Conservation (phyloP, 2,329 filamentous ascomycete genomes). For the Cytospora piceicola region DNA sequence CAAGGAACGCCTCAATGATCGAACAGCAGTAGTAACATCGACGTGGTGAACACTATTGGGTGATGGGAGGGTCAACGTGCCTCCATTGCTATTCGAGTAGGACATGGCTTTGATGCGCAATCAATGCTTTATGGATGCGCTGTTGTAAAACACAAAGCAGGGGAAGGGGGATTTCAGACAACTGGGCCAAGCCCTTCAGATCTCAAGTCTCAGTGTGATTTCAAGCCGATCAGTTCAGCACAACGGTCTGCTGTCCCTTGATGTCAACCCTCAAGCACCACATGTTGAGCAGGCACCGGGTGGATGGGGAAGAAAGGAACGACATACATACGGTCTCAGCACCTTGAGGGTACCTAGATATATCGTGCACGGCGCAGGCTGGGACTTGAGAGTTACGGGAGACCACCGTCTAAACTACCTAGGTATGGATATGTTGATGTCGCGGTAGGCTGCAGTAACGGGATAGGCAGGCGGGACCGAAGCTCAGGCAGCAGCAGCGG, state of each 20-base stretch:
- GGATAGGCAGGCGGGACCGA: slow-evolving; percentile 7
- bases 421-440: not conserved
- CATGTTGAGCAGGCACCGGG: not conserved
- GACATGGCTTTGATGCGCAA: slow-evolving; percentile 50
- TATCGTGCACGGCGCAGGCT: not conserved
- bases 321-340: slow-evolving; percentile 5
- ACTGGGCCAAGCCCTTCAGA: not conserved
- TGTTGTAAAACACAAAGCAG: not conserved
- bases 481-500: slow-evolving; percentile 18
- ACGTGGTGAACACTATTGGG: slow-evolving; percentile 82
- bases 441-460: slow-evolving; percentile 1
- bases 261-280: not conserved
- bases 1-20: slow-evolving; percentile 82
- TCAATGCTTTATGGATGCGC: not conserved
- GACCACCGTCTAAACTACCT: not conserved
- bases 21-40: slow-evolving; percentile 75
- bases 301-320: not conserved
- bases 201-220: not conserved
- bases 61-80: slow-evolving; percentile 83
- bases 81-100: slow-evolving; percentile 65
- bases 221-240: not conserved
- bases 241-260: not conserved
- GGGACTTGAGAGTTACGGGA: not conserved
- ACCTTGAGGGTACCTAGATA: not conserved
- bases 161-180: not conserved